Evolutionary conservation across 345 rosid species (phyloP).

Genomic region (Sonneratia alba): DNA sequence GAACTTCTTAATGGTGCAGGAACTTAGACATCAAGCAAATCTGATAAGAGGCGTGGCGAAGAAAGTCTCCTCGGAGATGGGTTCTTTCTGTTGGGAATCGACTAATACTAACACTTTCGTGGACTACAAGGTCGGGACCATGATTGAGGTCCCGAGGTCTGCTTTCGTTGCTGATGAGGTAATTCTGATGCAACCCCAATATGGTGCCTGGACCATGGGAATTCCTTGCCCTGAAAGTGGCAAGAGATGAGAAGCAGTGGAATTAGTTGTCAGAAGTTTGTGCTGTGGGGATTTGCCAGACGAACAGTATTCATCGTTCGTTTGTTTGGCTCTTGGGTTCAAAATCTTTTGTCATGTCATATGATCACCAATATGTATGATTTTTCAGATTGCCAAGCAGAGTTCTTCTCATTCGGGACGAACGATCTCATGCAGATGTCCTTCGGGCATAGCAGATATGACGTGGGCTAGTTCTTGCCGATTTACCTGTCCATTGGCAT

Average conservation of each 20-base stretch:
- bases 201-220: background rate
- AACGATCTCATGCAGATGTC: slow-evolving; percentile 95
- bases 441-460: slow-evolving; percentile 85
- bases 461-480: slow-evolving; percentile 83
- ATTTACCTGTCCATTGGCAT: slow-evolving; percentile 66
- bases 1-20: slow-evolving; percentile 26
- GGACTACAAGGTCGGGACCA: slow-evolving; percentile 78
- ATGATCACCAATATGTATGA: too few species aligned
- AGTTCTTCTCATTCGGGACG: slow-evolving; percentile 93
- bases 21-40: slow-evolving; percentile 60
- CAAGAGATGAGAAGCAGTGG: too few species aligned
- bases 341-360: too few species aligned
- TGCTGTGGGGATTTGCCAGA: too few species aligned
- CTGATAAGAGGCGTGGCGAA: slow-evolving; percentile 50
- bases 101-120: slow-evolving; percentile 16
- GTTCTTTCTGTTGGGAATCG: background rate
- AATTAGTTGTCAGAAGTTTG: too few species aligned
- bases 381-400: slow-evolving; percentile 67
- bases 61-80: slow-evolving; percentile 62
- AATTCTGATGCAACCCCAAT: background rate
- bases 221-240: too few species aligned
- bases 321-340: too few species aligned
- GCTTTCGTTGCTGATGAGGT: slow-evolving; percentile 94
- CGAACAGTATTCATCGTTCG: too few species aligned
- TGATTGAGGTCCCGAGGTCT: slow-evolving; percentile 97